Base-by-base conservation (phyloP, 345 rosid genomes). In the Eucalyptus albens region DNA sequence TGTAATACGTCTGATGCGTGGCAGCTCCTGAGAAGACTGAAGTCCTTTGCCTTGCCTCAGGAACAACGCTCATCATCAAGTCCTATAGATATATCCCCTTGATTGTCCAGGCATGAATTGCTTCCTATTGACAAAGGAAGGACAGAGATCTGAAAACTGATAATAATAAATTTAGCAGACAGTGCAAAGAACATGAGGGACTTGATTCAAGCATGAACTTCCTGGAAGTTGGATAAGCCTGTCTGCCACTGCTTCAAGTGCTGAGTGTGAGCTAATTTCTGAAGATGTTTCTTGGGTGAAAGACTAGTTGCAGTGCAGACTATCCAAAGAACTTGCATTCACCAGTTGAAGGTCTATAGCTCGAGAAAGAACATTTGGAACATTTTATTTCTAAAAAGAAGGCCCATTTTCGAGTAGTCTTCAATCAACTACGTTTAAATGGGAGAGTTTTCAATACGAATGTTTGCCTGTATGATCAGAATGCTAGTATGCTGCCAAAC, bases 11-110 rank as follows among this genome's bases (percentile, higher is more conserved):
- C 94, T 17, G 98, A 97, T 92, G 96, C 98, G 53, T 92, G 95
- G 94, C 92, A 95, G 92, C 98, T 98, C 86, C 92, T 96, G 77
- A 90, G 92, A 92, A 95, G 98, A 92, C 91, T 96, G 67, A 92
- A 91, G 90, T 88, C 93, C 80, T 69, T 50, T 77, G 42, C 90
- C 69, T 55, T 90, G 72, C 29, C 87, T 44, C 91, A 26, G 65
- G 93, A 92, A 86, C 90, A 93, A 7, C 88, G 15, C 13, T 50
- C 8, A 49, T 83, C 53, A 51, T 80, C 89, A 22, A 11, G 27
- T 49, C 91, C 88, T 50, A 92, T 95, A 26, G 93, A 92, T 6
- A 26, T 94, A 87, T 94, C 95, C 42, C 96, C 96, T 62, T 95
- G 93, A 77, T 77, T 77, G 47, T 77, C 85, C 29, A 37, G 45